Base-by-base conservation (phyloP, 371 early-diverging fungal species). In the Lichtheimia ornata region DNA sequence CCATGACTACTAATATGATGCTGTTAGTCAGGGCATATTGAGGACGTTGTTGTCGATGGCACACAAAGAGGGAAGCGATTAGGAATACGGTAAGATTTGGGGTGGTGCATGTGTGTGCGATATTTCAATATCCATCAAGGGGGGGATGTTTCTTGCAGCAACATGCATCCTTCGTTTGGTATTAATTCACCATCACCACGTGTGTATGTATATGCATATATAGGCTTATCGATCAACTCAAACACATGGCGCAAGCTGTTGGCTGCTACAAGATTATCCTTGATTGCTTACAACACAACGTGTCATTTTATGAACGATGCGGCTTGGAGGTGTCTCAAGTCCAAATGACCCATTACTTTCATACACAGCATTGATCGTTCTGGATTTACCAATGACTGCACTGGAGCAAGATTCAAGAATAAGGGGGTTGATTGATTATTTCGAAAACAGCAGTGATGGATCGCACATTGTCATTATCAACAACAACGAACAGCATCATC, bases 281-380 rank as follows among this genome's bases (percentile, higher is more conserved):
- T 50, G 93, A 95, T 73, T 97, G 98, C 80, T 82, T 77, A 56
- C 84, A 88, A 50, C 80, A 90, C 35, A 98, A 97, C 72, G 84
- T 93, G 22, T 71, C 86, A 15, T 99, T 99, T 70, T 99, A 99
- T 72, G 86, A 89, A 63, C 98, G 97, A 75, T 96, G 97, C 67
- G 94, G 93, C 0, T 83, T 97, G 54, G 71, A 65, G n/a, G 80
- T 87, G 54, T 95, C 96, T 77, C 94, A 90, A 53, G 81, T 87
- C 57, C 93, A 96, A 72, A 94, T 94, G 94, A 87, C 88, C 2
- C 70, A 76, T 28, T 94, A 94, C 69, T 69, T 67, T 58, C 50
- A 65, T 53, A 54, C 41, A 59, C 27, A 59, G 44, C 4, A 40
- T 56, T 18, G 9, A 9, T 28, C 35, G 2, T 35, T 35, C 35